Percentiles rank a stretch among this genome's conserved stretches.
Evolutionary conservation across 768 basidiomycete genomes (phyloP).

Genomic region (Amanita brunnescens): DNA sequence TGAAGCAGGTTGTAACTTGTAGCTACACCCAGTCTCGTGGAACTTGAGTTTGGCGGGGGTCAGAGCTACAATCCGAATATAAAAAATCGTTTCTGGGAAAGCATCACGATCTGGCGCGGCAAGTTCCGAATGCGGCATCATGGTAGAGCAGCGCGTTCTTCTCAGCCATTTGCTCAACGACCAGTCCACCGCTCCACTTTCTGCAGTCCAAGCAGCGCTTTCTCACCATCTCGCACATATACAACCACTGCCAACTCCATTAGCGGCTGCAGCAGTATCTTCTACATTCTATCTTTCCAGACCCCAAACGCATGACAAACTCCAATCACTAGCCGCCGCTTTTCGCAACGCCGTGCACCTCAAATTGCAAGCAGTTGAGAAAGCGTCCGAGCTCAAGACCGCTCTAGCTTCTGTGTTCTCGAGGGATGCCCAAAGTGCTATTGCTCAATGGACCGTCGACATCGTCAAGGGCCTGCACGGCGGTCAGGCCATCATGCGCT

Average conservation of each 20-base stretch:
- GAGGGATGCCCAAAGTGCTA: slow-evolving; percentile 27
- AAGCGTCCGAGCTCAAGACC: slow-evolving; percentile 24
- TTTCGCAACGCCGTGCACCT: slow-evolving; percentile 55
- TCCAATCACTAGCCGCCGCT: slow-evolving; percentile 42
- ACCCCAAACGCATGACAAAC: slow-evolving; percentile 35
- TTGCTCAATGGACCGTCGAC: slow-evolving; percentile 43
- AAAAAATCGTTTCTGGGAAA: no score
- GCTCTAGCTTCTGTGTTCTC: slow-evolving; percentile 28
- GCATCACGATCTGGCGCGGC: no score
- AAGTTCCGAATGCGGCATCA: no score
- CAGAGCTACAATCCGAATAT: no score
- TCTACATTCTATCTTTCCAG: slow-evolving; percentile 43
- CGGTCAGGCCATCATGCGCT: slow-evolving; percentile 50
- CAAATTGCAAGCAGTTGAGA: slow-evolving; percentile 33
- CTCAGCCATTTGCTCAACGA: no score
- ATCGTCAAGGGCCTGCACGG: slow-evolving; percentile 55
- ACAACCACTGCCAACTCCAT: slow-evolving; percentile 43
- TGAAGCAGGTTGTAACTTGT: no score
- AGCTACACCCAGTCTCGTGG: no score
- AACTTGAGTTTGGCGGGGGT: no score
- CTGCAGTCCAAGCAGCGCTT: slow-evolving; percentile 41
- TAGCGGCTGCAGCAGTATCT: slow-evolving; percentile 47
- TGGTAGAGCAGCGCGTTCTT: no score
- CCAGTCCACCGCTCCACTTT: no score
- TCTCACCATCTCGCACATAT: slow-evolving; percentile 49